Evolutionary conservation across 2,329 filamentous ascomycete species (phyloP), one percentile per base, ranked within the genome.

Genomic region (Purpureocillium lavendulum): DNA sequence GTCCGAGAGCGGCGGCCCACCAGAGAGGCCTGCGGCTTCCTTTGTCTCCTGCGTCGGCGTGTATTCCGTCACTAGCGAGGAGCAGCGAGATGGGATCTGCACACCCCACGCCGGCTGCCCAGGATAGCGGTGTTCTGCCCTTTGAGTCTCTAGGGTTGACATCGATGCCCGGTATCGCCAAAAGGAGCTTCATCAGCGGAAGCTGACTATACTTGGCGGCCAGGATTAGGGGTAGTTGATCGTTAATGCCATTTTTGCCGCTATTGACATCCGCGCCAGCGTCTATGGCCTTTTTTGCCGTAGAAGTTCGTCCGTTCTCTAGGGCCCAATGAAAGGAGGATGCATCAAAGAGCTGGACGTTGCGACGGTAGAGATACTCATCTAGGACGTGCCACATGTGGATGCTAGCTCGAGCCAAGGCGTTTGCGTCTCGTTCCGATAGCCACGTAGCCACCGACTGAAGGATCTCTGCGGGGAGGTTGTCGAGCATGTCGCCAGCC

Each of bases 401-500:
- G 10, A 15, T 10, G 16, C 9, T 32, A 14, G 30, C 14, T 16
- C 15, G 30, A 15, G 9, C 14, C 14, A 32, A 15, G 30, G 14
- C 30, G 11, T 15, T 15, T 12, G 14, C 15, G 15, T 32, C 30
- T 32, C 30, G 30, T 15, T 32, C 30, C 30, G 30, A 32, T 15
- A 32, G 30, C 30, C 30, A 32, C 30, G 9, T n/a, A 3, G 14
- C 30, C 30, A 32, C 15, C 11, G 15, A 15, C 13, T 17, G 15
- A 14, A 32, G 30, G 14, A 32, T 32, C 30, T 32, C 30, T 14
- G 15, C 13, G 14, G 30, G 30, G 13, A 32, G 30, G n/a, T 16
- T n/a, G 11, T 10, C 30, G 30, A 32, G 30, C 30, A 32, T 40
- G 44, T 37, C 40, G 21, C 21, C 6, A 26, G 21, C 10, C 21